Base-by-base conservation (phyloP, 805 yeast species). In the Wickerhamiella australiensis region DNA sequence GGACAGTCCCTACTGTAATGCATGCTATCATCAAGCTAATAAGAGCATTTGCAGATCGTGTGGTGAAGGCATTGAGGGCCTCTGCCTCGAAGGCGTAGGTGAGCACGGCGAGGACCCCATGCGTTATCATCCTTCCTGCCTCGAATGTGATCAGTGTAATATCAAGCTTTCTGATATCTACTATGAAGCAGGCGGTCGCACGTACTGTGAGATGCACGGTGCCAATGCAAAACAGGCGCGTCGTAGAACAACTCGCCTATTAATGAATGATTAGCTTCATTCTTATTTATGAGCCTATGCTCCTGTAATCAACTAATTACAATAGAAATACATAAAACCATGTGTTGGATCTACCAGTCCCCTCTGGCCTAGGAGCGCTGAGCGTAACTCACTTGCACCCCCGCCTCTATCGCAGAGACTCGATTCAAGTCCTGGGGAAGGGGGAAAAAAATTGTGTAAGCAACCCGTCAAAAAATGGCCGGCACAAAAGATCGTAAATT, bases 1-100 rank as follows among this genome's bases (percentile, higher is more conserved):
- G 27, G 94, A 90, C 65, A 60, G 69, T 52, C 96, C 97, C 12
- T 86, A 79, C 65, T 92, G 98, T 68, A 77, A 78, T 54, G 64
- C 66, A 31, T 94, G 90, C 60, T 78, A 73, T 66, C 97, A 92
- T 64, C 68, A 69, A 49, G 70, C 76, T 49, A 92, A 90, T 62
- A 76, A 79, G 45, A 81, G 94, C 0, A 62, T 82, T 2, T 90
- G 98, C 65, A 69, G 70, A 43, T 65, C 71, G 13, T 90, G 98
- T 64, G 70, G 74, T 11, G 57, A 58, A 3, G 95, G 94, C 26
- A 85, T 92, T 44, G 96, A 90, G 62, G 97, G 97, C 3, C 78
- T 78, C 61, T 90, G 97, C 64, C 72, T 90, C 38, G 95, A 85
- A 59, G 82, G 57, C 6, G 27, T 23, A 13, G 44, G 44, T 23